A percentile compares a stretch with the other conserved stretches of the same genome.
Conservation (phyloP, 352 stramenopile genomes). For the Nothophytophthora sp. region DNA sequence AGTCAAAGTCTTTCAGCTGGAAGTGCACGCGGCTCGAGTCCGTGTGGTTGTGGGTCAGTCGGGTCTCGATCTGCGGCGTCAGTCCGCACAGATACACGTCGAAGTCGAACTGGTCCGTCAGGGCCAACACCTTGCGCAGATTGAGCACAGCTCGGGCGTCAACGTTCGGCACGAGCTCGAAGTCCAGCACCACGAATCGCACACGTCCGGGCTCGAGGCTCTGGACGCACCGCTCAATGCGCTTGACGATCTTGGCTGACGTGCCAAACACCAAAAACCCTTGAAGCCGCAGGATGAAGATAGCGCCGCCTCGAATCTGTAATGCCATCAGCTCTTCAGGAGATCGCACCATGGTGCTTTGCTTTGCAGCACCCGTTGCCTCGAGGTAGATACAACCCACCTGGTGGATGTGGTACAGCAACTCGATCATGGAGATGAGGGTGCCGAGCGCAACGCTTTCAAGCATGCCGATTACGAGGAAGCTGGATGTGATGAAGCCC, state of each 20-base stretch:
- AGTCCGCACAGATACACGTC: slow-evolving; percentile 83
- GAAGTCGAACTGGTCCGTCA: slow-evolving; percentile 67
- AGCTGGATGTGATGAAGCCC: slow-evolving; percentile 66
- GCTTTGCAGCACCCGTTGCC: slow-evolving; percentile 55
- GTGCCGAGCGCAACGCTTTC: slow-evolving; percentile 69
- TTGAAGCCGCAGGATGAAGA: slow-evolving; percentile 79
- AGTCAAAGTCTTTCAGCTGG: slow-evolving; percentile 50
- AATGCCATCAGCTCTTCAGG: slow-evolving; percentile 57
- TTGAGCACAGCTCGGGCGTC: slow-evolving; percentile 78
- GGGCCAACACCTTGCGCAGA: slow-evolving; percentile 61
- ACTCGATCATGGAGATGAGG: slow-evolving; percentile 79
- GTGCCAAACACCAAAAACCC: slow-evolving; percentile 85
- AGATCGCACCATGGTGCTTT: slow-evolving; percentile 68
- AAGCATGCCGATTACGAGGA: slow-evolving; percentile 76
- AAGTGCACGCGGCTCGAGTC: slow-evolving; percentile 50
- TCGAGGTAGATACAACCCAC: slow-evolving; percentile 81
- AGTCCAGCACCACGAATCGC: slow-evolving; percentile 73
- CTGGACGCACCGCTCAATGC: slow-evolving; percentile 71
- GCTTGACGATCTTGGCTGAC: slow-evolving; percentile 74
- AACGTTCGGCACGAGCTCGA: slow-evolving; percentile 76
- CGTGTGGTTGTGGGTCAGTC: slow-evolving; percentile 47
- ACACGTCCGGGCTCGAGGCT: slow-evolving; percentile 55
- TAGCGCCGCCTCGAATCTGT: slow-evolving; percentile 48
- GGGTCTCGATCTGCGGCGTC: slow-evolving; percentile 46
- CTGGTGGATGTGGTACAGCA: slow-evolving; percentile 78